Base-by-base conservation (phyloP, 169 alveolate genomes). In the Blepharisma undulans region DNA sequence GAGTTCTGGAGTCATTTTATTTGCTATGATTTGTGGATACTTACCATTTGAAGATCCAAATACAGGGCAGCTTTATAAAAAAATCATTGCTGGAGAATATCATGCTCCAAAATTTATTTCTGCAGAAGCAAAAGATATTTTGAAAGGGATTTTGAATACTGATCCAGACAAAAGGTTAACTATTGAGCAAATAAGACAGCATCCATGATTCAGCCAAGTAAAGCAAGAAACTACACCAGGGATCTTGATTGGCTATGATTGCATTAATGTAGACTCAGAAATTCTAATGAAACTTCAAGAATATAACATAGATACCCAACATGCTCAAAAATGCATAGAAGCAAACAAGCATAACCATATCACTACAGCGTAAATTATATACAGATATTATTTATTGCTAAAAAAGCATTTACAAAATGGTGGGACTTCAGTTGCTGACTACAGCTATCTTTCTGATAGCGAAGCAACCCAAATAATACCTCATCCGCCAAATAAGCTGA, bases 21-120 rank as follows among this genome's bases (percentile, higher is more conserved):
- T 97, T 94, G 99, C 99, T 8, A 96, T 98, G 98, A 94, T 99
- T 76, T 98, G 99, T 93, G 99, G 99, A 4, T 97, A 98, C 79
- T 96, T 99, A n/a, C 99, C 99, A 8, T 98, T 98, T 94, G 99
- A 98, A 94, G 99, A 98, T 84, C 98, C 96, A 82, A 95, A 97
- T 91, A 98, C 95, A 36, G 93, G 97, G 76, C 91, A 93, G 36
- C 92, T 97, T 76, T 98, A 97, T 93, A 95, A 97, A 77, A 98
- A 98, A 95, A 98, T 98, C 84, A 93, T 97, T 60, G 96, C 94
- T 71, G 99, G 98, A 8, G 90, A 94, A 78, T 98, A 97, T 92
- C 94, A 95, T 30, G 82, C 97, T 60, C 99, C 99, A 2, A 98
- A 98, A n/a, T 98, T 95, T 87, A 91, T 98, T 25, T 93, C 98